Percentiles rank a stretch among this genome's conserved stretches.
phyloP scores from a whole-genome alignment of 768 basidiomycete species.

The Calocybe indica region DNA sequence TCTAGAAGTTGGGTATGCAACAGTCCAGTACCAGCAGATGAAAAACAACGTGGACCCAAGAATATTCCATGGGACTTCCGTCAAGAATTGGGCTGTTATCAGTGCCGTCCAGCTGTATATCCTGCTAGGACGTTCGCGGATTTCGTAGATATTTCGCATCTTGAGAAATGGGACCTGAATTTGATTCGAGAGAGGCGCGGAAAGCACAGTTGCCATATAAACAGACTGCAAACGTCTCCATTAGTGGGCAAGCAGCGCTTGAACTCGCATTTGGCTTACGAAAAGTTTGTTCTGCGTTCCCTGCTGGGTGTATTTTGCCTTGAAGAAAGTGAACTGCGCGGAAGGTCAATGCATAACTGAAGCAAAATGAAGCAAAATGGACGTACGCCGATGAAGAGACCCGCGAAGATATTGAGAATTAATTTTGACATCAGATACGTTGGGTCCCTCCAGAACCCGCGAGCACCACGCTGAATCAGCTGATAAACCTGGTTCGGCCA shows the following conservation, averaged over 20 bases:
- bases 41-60: conserved; percentile 56
- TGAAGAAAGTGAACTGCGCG: conserved; percentile 54
- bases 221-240: conserved; percentile 32
- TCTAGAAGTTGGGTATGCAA: conserved; percentile 48
- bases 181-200: conserved; percentile 54
- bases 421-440: conserved; percentile 58
- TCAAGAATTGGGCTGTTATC: conserved; percentile 46
- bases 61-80: conserved; percentile 64
- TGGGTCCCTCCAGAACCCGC: conserved; percentile 51
- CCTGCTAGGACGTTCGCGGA: conserved; percentile 58
- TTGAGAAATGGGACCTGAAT: conserved; percentile 58
- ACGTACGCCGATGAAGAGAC: conserved; percentile 45
- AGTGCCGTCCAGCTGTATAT: conserved; percentile 65
- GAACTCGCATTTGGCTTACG: conserved; percentile 29
- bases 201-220: conserved; percentile 49
- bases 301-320: conserved; percentile 44
- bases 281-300: conserved; percentile 65
- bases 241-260: background rate
- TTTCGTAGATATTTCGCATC: conserved; percentile 60
- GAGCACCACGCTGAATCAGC: conserved; percentile 37
- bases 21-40: conserved; percentile 71
- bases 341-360: conserved; percentile 6
- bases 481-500: conserved; percentile 43
- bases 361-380: conserved; percentile 11
- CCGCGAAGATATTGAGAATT: conserved; percentile 45